phyloP scores from a whole-genome alignment of 2,329 filamentous ascomycete species.

The Xylariaceae sp. region DNA sequence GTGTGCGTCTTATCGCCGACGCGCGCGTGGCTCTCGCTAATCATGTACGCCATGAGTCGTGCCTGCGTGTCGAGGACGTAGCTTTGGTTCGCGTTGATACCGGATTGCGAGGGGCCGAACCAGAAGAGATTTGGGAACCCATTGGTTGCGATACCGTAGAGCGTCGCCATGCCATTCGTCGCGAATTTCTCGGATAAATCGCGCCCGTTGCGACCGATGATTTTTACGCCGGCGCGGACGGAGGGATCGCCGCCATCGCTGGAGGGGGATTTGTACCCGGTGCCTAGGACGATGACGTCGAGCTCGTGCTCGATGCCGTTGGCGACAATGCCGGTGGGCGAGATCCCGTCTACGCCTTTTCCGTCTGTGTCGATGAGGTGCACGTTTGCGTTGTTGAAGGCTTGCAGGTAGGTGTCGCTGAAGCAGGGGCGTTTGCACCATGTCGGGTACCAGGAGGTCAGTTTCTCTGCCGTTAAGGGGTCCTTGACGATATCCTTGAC shows the following conservation, averaged over 20 bases:
- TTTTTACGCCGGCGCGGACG: constrained; percentile 35
- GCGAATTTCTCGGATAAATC: constrained; percentile 26
- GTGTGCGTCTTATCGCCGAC: constrained; percentile 20
- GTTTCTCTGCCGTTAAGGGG: constrained; percentile 42
- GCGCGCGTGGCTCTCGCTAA: constrained; percentile 33
- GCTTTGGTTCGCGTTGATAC: constrained; percentile 26
- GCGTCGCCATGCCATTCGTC: constrained; percentile 39
- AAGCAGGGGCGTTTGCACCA: constrained; percentile 62
- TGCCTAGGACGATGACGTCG: constrained; percentile 34
- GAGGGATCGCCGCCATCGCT: constrained; percentile 40
- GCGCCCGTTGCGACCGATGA: constrained; percentile 22
- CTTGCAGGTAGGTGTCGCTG: constrained; percentile 52
- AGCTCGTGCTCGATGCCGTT: constrained; percentile 43
- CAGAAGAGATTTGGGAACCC: constrained; percentile 54
- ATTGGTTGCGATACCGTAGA: constrained; percentile 46
- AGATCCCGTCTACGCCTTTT: constrained; percentile 44
- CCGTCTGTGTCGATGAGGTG: constrained; percentile 55
- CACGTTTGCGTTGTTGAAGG: constrained; percentile 56
- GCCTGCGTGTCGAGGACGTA: constrained; percentile 21
- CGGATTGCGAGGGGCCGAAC: constrained; percentile 39
- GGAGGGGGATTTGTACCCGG: constrained; percentile 38
- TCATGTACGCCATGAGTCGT: constrained; percentile 29
- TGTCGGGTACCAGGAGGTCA: constrained; percentile 45
- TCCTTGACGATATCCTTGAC: constrained; percentile 50
- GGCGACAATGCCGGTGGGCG: constrained; percentile 42